Conservation (phyloP, 2,329 filamentous ascomycete species). For the Penicillium sp. region DNA sequence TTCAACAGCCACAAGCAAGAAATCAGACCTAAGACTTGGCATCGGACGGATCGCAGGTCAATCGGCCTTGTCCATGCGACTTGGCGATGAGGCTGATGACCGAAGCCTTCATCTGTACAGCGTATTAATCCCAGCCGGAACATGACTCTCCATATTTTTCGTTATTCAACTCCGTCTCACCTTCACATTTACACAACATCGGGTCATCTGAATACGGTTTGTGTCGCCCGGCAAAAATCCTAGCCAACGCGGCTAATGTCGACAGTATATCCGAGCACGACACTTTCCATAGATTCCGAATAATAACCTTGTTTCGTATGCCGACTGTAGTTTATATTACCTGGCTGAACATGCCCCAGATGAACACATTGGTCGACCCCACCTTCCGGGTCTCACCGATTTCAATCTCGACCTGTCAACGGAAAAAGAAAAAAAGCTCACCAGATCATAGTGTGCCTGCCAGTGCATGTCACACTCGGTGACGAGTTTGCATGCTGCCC, state of each 20-base stretch:
- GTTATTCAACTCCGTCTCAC: constrained; percentile 12
- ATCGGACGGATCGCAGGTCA: constrained; percentile 19
- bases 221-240: constrained; percentile 2
- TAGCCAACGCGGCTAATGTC: constrained; percentile 16
- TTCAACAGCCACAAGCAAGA: constrained; percentile 6
- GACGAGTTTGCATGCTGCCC: constrained; percentile 15
- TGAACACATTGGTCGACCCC: not conserved
- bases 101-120: not conserved
- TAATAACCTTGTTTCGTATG: constrained; percentile 5
- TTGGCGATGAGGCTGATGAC: constrained; percentile 16
- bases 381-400: constrained; percentile 12
- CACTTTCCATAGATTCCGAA: not conserved
- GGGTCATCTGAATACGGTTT: constrained; percentile 19
- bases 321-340: constrained; percentile 3
- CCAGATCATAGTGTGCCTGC: constrained; percentile 19
- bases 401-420: constrained; percentile 11
- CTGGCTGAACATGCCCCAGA: not conserved
- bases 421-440: constrained; percentile 2
- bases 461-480: constrained; percentile 18
- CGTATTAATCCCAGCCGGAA: constrained; percentile 1
- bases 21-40: not conserved
- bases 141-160: constrained; percentile 2
- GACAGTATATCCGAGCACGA: not conserved
- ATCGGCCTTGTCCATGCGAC: constrained; percentile 17
- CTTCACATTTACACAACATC: constrained; percentile 7